Evolutionary conservation across 169 alveolate species (phyloP), one percentile per base, ranked within the genome.

Genomic region (Pseudocohnilembus persalinus): DNA sequence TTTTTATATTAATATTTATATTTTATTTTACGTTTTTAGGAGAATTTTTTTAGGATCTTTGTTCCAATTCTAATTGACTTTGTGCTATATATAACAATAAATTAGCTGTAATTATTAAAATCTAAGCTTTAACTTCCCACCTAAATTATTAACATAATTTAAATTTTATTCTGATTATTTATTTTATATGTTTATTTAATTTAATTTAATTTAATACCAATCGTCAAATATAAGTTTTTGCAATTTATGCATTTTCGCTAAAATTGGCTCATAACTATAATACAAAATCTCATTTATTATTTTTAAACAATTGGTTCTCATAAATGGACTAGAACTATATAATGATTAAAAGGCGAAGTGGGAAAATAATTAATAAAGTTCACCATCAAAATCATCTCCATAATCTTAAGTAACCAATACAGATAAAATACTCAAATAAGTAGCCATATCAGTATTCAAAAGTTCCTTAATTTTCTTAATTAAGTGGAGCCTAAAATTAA

Each of bases 91-190:
- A 79, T 29, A 79, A 75, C 0, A 79, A 75, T 29, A 79, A 25
- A 63, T 79, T 79, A 34, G 35, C 0, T 28, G 76, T 49, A 63
- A 79, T 79, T 28, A 79, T 79, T 15, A 79, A 20, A 0, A 79
- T 79, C 31, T 86, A 32, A 25, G 90, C 90, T 80, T 83, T 86
- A 25, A 86, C 87, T 75, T 86, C 90, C 90, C 90, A 86, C 90
- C n/a, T n/a, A n/a, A n/a, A n/a, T n/a, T n/a, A n/a, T n/a, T n/a
- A n/a, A n/a, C n/a, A n/a, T n/a, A n/a, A n/a, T n/a, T n/a, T n/a
- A n/a, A n/a, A n/a, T n/a, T n/a, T n/a, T n/a, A n/a, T n/a, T n/a
- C n/a, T n/a, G n/a, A n/a, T n/a, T n/a, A n/a, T n/a, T n/a, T n/a
- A n/a, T n/a, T n/a, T n/a, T n/a, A n/a, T n/a, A n/a, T n/a, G n/a